These are phyloP conservation scores for Gyrodon lividus DNA, from an alignment of 768 basidiomycete genomes.

Conservation along the genomic window DNA sequence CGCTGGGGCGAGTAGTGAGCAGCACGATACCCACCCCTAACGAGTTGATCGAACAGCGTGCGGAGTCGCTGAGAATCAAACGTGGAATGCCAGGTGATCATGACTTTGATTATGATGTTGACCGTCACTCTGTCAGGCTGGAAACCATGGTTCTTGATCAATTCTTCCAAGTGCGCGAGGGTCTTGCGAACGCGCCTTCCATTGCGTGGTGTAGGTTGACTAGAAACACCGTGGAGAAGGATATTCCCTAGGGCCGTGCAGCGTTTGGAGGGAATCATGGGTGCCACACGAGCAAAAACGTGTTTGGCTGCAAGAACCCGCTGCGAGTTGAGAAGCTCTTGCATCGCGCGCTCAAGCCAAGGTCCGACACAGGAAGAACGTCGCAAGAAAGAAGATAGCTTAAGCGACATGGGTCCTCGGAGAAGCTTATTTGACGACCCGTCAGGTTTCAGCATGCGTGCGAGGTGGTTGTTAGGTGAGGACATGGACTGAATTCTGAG, in stretches of 20 bases:
- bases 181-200: conserved; percentile 46
- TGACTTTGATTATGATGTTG: conserved; percentile 64
- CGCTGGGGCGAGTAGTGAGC: conserved; percentile 25
- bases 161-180: conserved; percentile 37
- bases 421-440: neutral
- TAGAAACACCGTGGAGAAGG: conserved; percentile 47
- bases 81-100: conserved; percentile 50
- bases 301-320: conserved; percentile 45
- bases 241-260: conserved; percentile 55
- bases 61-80: conserved; percentile 46
- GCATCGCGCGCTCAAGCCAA: conserved; percentile 15
- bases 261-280: conserved; percentile 28
- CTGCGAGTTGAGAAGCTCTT: conserved; percentile 31
- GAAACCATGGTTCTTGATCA: conserved; percentile 49
- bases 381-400: conserved; percentile 17
- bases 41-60: conserved; percentile 62
- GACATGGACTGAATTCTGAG: neutral
- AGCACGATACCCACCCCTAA: conserved; percentile 58
- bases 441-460: neutral
- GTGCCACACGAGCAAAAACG: conserved; percentile 34
- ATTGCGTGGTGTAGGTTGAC: conserved; percentile 35
- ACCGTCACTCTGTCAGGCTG: conserved; percentile 64
- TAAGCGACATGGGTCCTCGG: conserved; percentile 13
- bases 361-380: conserved; percentile 3
- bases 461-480: neutral